Percentiles rank a stretch among this genome's conserved stretches.
These are phyloP conservation scores for Lactifluus pinguis DNA, from an alignment of 768 basidiomycete species.

Conservation along the genomic window DNA sequence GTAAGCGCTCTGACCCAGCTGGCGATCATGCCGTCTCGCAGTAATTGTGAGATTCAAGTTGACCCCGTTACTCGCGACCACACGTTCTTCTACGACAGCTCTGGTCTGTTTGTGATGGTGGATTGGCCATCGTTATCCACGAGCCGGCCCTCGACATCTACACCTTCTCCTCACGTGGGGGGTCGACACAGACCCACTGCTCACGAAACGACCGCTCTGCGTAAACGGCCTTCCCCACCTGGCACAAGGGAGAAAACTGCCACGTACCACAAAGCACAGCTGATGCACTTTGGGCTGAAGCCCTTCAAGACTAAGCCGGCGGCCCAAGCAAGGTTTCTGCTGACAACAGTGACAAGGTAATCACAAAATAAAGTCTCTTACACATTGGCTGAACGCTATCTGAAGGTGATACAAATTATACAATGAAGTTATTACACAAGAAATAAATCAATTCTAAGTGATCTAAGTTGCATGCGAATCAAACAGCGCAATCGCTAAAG, in stretches of 20 bases:
- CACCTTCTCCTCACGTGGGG: background rate
- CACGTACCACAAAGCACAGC: background rate
- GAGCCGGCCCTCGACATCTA: background rate
- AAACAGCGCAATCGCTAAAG: too few relatives aligned
- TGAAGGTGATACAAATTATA: too few relatives aligned
- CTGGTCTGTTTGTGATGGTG: background rate
- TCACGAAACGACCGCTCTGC: background rate
- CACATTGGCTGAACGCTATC: too few relatives aligned
- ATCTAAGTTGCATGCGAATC: too few relatives aligned
- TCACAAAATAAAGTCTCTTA: background rate
- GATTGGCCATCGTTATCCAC: background rate
- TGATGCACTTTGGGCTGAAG: background rate
- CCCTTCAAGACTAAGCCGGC: background rate
- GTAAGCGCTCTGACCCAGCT: too few relatives aligned
- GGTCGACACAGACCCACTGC: background rate
- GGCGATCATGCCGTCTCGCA: too few relatives aligned
- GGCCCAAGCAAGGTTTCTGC: background rate
- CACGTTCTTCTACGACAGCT: too few relatives aligned
- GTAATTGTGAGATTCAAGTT: too few relatives aligned
- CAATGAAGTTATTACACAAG: too few relatives aligned
- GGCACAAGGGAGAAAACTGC: background rate
- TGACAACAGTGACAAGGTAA: too few relatives aligned
- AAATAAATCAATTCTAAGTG: too few relatives aligned
- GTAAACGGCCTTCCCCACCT: background rate
- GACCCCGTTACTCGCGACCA: too few relatives aligned